Evolutionary conservation across 2,329 filamentous ascomycete genomes (phyloP).

Genomic region (Xylaria sp.): DNA sequence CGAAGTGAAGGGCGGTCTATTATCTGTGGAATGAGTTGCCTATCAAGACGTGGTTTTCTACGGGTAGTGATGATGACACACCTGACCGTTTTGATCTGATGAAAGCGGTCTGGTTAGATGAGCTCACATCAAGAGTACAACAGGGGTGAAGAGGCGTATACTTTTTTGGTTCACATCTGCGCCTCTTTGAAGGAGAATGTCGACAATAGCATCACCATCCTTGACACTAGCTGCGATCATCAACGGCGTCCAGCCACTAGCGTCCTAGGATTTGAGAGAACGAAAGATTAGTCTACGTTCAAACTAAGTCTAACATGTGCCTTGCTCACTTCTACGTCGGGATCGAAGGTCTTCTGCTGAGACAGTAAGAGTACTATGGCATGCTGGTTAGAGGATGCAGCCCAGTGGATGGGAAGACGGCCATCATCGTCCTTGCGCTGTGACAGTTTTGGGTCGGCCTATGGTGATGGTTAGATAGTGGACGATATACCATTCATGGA

Average conservation of each 20-base stretch:
- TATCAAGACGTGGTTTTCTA: background rate
- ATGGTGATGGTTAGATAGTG: constrained; percentile 39
- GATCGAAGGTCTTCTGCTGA: constrained; percentile 78
- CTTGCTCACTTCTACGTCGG: constrained; percentile 75
- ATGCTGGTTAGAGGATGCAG: constrained; percentile 81
- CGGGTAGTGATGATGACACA: constrained; percentile 43
- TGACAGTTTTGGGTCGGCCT: constrained; percentile 84
- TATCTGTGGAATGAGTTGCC: background rate
- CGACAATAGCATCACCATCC: constrained; percentile 74
- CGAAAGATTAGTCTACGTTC: constrained; percentile 9
- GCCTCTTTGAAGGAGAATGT: constrained; percentile 72
- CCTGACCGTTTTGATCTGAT: constrained; percentile 72
- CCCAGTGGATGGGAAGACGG: constrained; percentile 93
- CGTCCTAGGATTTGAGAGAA: constrained; percentile 62
- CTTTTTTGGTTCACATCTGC: constrained; percentile 81
- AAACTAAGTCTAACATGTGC: background rate
- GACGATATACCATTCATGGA: background rate
- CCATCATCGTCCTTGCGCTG: constrained; percentile 82
- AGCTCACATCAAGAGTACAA: background rate
- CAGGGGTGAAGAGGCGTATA: background rate
- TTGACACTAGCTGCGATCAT: constrained; percentile 84
- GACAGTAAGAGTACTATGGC: constrained; percentile 79
- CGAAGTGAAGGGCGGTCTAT: constrained; percentile 89
- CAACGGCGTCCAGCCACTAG: constrained; percentile 81
- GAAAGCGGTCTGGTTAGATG: constrained; percentile 24